Evolutionary conservation across 129 eudicot species (phyloP), one percentile per base, ranked within the genome.

Genomic region (Flaveria sonorensis): DNA sequence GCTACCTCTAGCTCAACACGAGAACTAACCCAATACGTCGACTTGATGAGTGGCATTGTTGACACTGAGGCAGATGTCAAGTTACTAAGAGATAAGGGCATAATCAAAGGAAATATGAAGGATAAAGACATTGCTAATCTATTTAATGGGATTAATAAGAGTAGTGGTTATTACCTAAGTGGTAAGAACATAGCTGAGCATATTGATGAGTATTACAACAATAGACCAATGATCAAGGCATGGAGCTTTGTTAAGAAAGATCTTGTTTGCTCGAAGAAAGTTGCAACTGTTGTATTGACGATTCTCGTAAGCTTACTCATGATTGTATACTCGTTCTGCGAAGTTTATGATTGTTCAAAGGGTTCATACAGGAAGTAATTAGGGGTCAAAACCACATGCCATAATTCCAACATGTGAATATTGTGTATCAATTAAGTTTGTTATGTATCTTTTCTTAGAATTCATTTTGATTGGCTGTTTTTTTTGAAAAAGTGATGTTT

Each of bases 31-130:
- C 48, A 51, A 30, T 79, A 82, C 67, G 57, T 83, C 15, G 83
- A 87, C 48, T 74, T 87, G 60, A 82, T 87, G 92, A 65, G 83
- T 59, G 88, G 92, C 26, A 76, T 87, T 11, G 63, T 87, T 1
- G 89, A 87, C 42, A 79, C 87, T 0, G 74, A 74, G 39, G 72
- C 36, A 47, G 89, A 87, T 36, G 86, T 63, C 11, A 65, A 45
- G 47, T 59, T 87, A 28, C 83, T 87, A 0, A 62, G 77, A 68
- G 73, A 62, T 7, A 73, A 60, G 16, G 79, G 76, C 0, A 67
- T 87, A 19, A 79, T 87, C 1, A 56, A 23, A 10, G 81, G 83
- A 12, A 77, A 65, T 19, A 21, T 81, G 57, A 28, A 47, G 0
- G 75, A 76, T 42, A 65, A 75, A 10, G 86, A 81, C 28, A 71